phyloP scores from a whole-genome alignment of 768 basidiomycete species.

The Lactarius evosmus region DNA sequence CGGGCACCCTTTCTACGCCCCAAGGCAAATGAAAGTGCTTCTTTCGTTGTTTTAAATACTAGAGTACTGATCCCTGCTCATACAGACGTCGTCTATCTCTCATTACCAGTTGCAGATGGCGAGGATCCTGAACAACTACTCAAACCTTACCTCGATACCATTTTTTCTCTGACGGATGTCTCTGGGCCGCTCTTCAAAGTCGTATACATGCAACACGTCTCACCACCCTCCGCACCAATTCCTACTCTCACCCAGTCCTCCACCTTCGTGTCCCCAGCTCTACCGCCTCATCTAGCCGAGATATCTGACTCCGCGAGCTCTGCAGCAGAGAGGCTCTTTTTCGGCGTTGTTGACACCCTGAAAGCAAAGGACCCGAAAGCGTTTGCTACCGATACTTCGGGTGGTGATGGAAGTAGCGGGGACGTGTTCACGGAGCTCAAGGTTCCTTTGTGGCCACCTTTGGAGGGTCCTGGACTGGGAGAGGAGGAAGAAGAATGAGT shows the following conservation, averaged over 20 bases:
- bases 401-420: constrained; percentile 1
- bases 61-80: neutral
- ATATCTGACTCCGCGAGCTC: constrained; percentile 24
- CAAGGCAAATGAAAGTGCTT: constrained; percentile 60
- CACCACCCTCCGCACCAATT: neutral
- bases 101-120: constrained; percentile 18
- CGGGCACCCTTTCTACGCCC: constrained; percentile 72
- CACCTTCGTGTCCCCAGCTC: constrained; percentile 17
- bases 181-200: constrained; percentile 24
- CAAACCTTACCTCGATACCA: constrained; percentile 33
- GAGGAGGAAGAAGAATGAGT: constrained; percentile 21
- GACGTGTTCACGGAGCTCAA: constrained; percentile 28
- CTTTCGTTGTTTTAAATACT: neutral
- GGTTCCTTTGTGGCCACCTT: constrained; percentile 24
- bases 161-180: constrained; percentile 20
- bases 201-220: constrained; percentile 18
- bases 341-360: constrained; percentile 20
- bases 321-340: constrained; percentile 26
- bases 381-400: constrained; percentile 12
- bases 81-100: constrained; percentile 28
- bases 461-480: constrained; percentile 14
- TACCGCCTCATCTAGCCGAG: constrained; percentile 9
- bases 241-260: neutral
- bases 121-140: constrained; percentile 29
- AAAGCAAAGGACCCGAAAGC: constrained; percentile 13